These are phyloP conservation scores for Alternaria viburni DNA, from an alignment of 2,329 filamentous ascomycete genomes.

Conservation along the genomic window DNA sequence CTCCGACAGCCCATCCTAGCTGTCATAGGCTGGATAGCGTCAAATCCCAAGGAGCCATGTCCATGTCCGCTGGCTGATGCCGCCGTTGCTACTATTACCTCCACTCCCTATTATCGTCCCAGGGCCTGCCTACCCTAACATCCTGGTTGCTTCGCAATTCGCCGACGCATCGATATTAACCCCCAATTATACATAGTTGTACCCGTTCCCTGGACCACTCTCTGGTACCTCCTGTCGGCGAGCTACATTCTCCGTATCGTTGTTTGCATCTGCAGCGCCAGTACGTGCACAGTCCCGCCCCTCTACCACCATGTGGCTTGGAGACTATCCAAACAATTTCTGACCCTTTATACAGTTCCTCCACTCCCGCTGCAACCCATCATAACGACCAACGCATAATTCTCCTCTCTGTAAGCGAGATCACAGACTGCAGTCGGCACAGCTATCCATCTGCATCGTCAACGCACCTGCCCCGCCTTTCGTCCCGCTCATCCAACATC, in stretches of 20 bases:
- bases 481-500: conserved; percentile 8
- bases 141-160: conserved; percentile 34
- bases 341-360: conserved; percentile 1
- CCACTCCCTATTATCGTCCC: conserved; percentile 34
- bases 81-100: conserved; percentile 31
- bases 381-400: conserved; percentile 1
- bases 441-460: conserved; percentile 5
- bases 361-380: conserved; percentile 11
- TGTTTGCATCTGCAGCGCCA: conserved; percentile 16
- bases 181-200: conserved; percentile 22
- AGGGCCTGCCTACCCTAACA: conserved; percentile 31
- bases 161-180: conserved; percentile 31
- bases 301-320: conserved; percentile 8
- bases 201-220: conserved; percentile 25
- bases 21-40: conserved; percentile 29
- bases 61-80: conserved; percentile 39
- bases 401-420: conserved; percentile 5
- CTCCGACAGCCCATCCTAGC: conserved; percentile 31
- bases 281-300: conserved; percentile 20
- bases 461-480: conserved; percentile 17
- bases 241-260: conserved; percentile 18
- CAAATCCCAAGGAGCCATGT: conserved; percentile 26
- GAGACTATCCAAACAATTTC: conserved; percentile 6
- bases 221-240: conserved; percentile 23
- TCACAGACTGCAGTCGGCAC: conserved; percentile 7